Evolutionary conservation across 805 yeast genomes (phyloP).

Genomic region (Candida alai): DNA sequence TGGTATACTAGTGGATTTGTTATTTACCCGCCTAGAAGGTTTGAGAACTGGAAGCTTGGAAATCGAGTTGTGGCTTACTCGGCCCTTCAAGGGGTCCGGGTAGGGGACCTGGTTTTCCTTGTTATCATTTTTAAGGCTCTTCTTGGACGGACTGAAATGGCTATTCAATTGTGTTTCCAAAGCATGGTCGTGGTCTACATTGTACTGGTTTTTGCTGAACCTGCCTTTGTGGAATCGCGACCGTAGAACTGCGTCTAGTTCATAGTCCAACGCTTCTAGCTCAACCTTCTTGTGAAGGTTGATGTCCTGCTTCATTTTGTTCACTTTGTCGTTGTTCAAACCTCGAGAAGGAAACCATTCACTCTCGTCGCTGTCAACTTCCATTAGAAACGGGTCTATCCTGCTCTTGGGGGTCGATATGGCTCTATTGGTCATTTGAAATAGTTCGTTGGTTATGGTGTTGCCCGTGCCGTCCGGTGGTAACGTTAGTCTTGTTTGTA

Average conservation of each 20-base stretch:
- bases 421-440: conserved; percentile 23
- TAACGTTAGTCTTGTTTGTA: conserved; percentile 6
- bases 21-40: conserved; percentile 13
- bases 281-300: conserved; percentile 24
- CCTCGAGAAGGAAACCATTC: conserved; percentile 6
- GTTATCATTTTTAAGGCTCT: conserved; percentile 12
- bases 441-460: conserved; percentile 25
- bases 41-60: conserved; percentile 18
- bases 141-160: conserved; percentile 14
- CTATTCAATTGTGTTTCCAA: conserved; percentile 30
- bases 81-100: conserved; percentile 23
- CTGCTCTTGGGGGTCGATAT: not conserved
- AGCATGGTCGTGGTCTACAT: conserved; percentile 17
- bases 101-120: conserved; percentile 31
- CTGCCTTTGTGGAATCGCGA: conserved; percentile 19
- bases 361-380: conserved; percentile 4
- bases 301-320: conserved; percentile 32
- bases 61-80: conserved; percentile 16
- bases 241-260: conserved; percentile 32
- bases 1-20: conserved; percentile 18
- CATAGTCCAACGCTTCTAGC: conserved; percentile 21
- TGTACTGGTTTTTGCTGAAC: not conserved
- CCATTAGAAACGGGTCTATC: not conserved
- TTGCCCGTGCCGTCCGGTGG: conserved; percentile 10
- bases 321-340: conserved; percentile 34